Conservation (phyloP, 257 asterid species). For the Thymus quinquecostatus region DNA sequence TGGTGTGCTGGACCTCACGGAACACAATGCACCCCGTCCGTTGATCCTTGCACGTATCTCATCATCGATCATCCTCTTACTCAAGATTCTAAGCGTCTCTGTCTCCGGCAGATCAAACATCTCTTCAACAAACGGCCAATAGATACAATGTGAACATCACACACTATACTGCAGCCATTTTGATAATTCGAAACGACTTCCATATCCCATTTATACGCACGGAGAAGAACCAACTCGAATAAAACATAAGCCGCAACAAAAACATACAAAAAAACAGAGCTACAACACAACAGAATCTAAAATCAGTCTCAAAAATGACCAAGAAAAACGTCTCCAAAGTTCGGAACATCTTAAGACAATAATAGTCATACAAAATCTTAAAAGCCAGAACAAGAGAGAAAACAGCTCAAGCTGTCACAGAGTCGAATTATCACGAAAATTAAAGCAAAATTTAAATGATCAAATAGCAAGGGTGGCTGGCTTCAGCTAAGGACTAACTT, state of each 20-base stretch:
- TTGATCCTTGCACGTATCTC: conserved; percentile 92
- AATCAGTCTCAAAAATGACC: neutral
- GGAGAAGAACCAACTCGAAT: neutral
- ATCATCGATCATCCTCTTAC: conserved; percentile 84
- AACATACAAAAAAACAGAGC: neutral
- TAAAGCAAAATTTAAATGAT: conserved; percentile 5
- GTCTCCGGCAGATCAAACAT: conserved; percentile 76
- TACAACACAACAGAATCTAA: neutral
- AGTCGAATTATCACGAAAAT: neutral
- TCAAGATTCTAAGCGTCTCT: conserved; percentile 66
- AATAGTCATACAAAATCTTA: conserved; percentile 12
- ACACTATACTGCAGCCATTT: neutral
- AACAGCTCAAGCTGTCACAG: conserved; percentile 4
- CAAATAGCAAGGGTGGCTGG: neutral
- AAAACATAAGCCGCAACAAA: neutral
- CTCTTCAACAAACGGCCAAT: conserved; percentile 68
- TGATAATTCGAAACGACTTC: neutral
- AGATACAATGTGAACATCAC: too few species aligned
- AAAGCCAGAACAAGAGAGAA: conserved; percentile 15
- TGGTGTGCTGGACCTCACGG: conserved; percentile 75
- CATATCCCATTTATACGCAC: neutral
- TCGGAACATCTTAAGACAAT: conserved; percentile 19
- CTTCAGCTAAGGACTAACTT: neutral
- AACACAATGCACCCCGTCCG: conserved; percentile 79
- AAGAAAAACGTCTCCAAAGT: neutral